Evolutionary conservation across 257 asterid species (phyloP).

Genomic region (Solanum appendiculatum): DNA sequence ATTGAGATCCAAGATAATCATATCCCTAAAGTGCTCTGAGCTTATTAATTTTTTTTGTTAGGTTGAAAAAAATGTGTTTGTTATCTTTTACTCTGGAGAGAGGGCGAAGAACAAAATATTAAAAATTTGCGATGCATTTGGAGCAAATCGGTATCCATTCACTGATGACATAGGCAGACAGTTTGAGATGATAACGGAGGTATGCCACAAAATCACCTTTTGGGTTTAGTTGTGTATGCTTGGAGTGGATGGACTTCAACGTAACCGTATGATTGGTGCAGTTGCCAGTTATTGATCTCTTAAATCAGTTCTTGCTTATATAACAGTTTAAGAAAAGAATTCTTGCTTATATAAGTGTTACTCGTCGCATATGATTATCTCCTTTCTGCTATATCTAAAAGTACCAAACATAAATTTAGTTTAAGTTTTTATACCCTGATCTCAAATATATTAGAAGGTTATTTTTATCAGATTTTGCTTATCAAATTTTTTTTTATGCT

Average conservation of each 20-base stretch:
- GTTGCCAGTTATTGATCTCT: background rate
- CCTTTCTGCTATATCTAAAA: background rate
- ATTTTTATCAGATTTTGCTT: background rate
- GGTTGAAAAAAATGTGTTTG: slow-evolving; percentile 56
- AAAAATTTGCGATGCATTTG: slow-evolving; percentile 61
- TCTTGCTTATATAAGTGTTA: background rate
- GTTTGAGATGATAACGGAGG: slow-evolving; percentile 44
- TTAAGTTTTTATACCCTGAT: background rate
- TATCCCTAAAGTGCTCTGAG: background rate
- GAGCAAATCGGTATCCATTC: slow-evolving; percentile 59
- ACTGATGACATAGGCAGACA: slow-evolving; percentile 41
- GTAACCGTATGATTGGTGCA: background rate
- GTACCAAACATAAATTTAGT: background rate
- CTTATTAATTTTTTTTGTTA: slow-evolving; percentile 11
- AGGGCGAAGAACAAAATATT: slow-evolving; percentile 46
- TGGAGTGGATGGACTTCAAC: background rate
- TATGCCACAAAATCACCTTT: slow-evolving; percentile 8
- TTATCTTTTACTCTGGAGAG: slow-evolving; percentile 57
- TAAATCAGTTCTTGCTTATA: background rate
- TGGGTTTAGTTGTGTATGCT: background rate
- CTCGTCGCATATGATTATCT: background rate
- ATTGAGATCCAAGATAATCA: background rate
- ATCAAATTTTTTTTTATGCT: background rate
- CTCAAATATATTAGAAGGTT: background rate
- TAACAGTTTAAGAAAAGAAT: background rate